These are phyloP conservation scores for Chloromonas sp. DNA, from an alignment of 163 green algal species.

Conservation along the genomic window DNA sequence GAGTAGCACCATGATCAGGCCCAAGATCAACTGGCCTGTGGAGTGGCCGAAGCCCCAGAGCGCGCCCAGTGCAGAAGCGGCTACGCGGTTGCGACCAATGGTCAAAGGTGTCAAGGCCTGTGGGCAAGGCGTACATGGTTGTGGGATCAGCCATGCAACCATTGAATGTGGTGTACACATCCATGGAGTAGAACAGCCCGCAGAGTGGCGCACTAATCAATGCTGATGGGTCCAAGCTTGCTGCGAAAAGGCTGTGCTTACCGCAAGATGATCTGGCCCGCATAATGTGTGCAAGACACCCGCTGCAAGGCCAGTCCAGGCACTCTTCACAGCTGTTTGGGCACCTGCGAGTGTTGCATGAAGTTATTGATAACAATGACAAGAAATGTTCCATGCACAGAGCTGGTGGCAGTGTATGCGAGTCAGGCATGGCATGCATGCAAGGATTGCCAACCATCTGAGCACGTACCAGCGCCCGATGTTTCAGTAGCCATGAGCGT, in stretches of 20 bases:
- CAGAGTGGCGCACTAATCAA: too few species aligned
- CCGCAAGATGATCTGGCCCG: slow-evolving; percentile 92
- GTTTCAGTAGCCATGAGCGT: too few species aligned
- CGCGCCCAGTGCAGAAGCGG: slow-evolving; percentile 77
- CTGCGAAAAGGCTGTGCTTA: too few species aligned
- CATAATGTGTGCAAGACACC: slow-evolving; percentile 94
- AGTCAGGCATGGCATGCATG: too few species aligned
- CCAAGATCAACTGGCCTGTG: slow-evolving; percentile 92
- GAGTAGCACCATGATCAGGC: slow-evolving; percentile 85
- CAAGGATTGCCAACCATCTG: too few species aligned
- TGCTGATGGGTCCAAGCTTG: too few species aligned
- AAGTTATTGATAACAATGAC: too few species aligned
- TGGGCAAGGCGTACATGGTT: too few species aligned
- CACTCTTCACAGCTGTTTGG: slow-evolving; percentile 31
- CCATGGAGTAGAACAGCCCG: too few species aligned
- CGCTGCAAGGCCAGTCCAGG: slow-evolving; percentile 76
- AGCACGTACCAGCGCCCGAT: too few species aligned
- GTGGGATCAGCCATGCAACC: neutral
- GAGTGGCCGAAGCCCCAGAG: slow-evolving; percentile 97
- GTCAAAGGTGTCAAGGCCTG: slow-evolving; percentile 90
- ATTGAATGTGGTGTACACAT: slow-evolving; percentile 21
- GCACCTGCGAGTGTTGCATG: slow-evolving; percentile 14
- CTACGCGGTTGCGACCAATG: slow-evolving; percentile 71
- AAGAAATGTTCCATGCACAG: too few species aligned
- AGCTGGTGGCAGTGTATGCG: too few species aligned